Conservation (phyloP, 2,329 filamentous ascomycete genomes). For the Celoporthe dispersa region DNA sequence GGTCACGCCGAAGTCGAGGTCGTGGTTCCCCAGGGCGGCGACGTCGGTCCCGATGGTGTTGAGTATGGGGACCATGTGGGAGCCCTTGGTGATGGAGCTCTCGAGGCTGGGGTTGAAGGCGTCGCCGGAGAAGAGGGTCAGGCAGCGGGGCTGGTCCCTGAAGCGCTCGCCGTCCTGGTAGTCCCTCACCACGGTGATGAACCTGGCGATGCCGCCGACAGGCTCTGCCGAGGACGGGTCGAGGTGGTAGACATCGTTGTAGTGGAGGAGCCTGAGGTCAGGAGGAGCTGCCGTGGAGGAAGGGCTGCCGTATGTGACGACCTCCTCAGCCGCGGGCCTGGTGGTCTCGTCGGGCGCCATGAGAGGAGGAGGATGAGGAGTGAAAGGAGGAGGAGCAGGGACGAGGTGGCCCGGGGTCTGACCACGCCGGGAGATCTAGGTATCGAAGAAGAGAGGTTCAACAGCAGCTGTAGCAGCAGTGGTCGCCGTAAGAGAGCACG, state of each 20-base stretch:
- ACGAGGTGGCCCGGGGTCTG: background rate
- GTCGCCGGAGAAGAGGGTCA: slow-evolving; percentile 90
- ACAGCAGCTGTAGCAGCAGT: background rate
- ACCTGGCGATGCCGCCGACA: slow-evolving; percentile 79
- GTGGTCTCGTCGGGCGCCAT: slow-evolving; percentile 25
- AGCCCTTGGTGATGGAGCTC: slow-evolving; percentile 84
- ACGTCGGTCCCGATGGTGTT: slow-evolving; percentile 78
- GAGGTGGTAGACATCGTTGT: slow-evolving; percentile 93
- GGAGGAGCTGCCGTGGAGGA: slow-evolving; percentile 46
- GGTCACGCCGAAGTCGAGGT: slow-evolving; percentile 86
- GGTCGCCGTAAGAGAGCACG: background rate
- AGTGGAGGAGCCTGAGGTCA: slow-evolving; percentile 83
- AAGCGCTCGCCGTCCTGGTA: slow-evolving; percentile 69
- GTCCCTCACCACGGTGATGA: slow-evolving; percentile 77
- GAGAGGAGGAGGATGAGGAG: background rate
- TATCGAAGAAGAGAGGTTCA: background rate
- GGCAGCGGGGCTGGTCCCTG: slow-evolving; percentile 63
- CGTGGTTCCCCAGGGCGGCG: slow-evolving; percentile 88
- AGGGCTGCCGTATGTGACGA: slow-evolving; percentile 40
- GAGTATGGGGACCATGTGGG: slow-evolving; percentile 86
- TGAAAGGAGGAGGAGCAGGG: background rate
- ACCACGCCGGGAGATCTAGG: background rate
- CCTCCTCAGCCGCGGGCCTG: slow-evolving; percentile 27
- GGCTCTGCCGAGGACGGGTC: slow-evolving; percentile 78
- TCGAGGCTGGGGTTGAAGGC: slow-evolving; percentile 91